Base-by-base conservation (phyloP, 169 alveolate genomes). In the Babesia sp. region DNA sequence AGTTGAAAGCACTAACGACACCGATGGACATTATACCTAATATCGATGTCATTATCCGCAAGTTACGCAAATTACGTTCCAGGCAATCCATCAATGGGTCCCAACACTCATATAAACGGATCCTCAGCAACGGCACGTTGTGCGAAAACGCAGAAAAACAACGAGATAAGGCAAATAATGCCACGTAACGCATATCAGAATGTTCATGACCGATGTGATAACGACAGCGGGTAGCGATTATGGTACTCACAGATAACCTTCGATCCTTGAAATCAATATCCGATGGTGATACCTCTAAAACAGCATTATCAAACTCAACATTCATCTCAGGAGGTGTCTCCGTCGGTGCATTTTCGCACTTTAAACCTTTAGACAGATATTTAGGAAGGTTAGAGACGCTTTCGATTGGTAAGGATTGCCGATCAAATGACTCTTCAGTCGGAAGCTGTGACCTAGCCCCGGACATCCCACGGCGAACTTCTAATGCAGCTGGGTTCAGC, bases 31-130 rank as follows among this genome's bases (percentile, higher is more conserved):
- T 24, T 7, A 78, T 78, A 44, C 73, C 81, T 33, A 75, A n/a
- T 3, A 75, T 33, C 34, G 45, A n/a, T 33, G 78, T 18, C 60
- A 78, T 56, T 18, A 24, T 53, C 46, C 74, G 45, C 41, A 42
- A 39, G 39, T 46, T 53, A 29, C 71, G 59, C 34, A 57, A 5
- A 34, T 36, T 68, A 14, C 20, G 56, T 37, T 68, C 86, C 67
- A 78, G 2, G 26, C 79, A 67, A 64, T 56, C 53, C 26, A 60
- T 29, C 24, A 78, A 54, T 20, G 79, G 55, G 28, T 78, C 86
- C 86, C 86, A 78, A 6, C 41, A 28, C 44, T 78, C 86, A 41
- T 78, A 44, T 29, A 78, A 42, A 34, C 86, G 46, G 24, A 78
- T 37, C 16, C 86, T 24, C 72, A 66, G 7, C 34, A 78, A 44